phyloP scores from a whole-genome alignment of 2,329 filamentous ascomycete genomes.

The Aureobasidium zeae region DNA sequence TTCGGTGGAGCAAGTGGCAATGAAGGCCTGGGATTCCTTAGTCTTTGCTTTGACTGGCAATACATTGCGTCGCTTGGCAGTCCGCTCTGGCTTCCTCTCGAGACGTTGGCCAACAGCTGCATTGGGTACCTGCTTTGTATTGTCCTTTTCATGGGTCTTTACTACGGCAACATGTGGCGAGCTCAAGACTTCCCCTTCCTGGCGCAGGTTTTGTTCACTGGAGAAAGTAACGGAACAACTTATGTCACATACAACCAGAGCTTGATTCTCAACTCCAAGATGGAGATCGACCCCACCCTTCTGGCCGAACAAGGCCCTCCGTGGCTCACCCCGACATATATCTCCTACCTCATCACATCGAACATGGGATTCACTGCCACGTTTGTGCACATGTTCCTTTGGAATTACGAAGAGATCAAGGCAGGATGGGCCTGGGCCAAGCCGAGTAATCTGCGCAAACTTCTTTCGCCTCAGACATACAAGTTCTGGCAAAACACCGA shows the following conservation, averaged over 20 bases:
- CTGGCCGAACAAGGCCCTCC: slow-evolving; percentile 34
- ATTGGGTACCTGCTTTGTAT: slow-evolving; percentile 34
- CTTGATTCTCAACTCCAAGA: slow-evolving; percentile 33
- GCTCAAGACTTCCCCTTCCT: slow-evolving; percentile 36
- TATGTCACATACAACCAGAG: slow-evolving; percentile 37
- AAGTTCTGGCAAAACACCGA: slow-evolving; percentile 24
- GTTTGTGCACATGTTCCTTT: slow-evolving; percentile 35
- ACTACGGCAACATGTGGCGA: slow-evolving; percentile 37
- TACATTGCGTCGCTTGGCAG: slow-evolving; percentile 32
- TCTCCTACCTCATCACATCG: slow-evolving; percentile 33
- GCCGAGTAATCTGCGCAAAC: slow-evolving; percentile 21
- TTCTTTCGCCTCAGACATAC: slow-evolving; percentile 19
- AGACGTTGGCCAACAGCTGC: slow-evolving; percentile 32
- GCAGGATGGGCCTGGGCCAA: slow-evolving; percentile 27
- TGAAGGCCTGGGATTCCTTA: slow-evolving; percentile 38
- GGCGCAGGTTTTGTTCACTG: slow-evolving; percentile 34
- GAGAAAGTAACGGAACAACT: slow-evolving; percentile 29
- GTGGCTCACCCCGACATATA: slow-evolving; percentile 30
- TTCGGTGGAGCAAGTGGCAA: slow-evolving; percentile 42
- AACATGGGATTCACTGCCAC: slow-evolving; percentile 42
- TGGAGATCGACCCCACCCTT: slow-evolving; percentile 30
- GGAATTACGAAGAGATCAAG: slow-evolving; percentile 31
- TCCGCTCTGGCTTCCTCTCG: slow-evolving; percentile 33
- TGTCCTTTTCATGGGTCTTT: slow-evolving; percentile 32
- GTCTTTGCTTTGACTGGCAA: slow-evolving; percentile 38